Evolutionary conservation across 2,329 filamentous ascomycete species (phyloP).

Genomic region (Orbilia quercus): DNA sequence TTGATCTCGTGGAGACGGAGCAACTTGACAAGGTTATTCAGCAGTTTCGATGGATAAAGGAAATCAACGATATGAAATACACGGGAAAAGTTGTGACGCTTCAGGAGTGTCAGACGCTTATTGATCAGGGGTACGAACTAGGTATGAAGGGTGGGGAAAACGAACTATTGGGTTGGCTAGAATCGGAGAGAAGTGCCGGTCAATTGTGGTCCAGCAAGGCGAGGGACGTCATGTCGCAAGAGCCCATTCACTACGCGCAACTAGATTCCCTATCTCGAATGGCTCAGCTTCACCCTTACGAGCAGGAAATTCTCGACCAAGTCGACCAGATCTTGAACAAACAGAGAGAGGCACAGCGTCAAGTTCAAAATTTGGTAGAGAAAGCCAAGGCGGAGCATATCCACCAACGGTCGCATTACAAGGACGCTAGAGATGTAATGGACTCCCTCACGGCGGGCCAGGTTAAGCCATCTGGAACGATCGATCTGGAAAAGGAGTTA

Average conservation of each 20-base stretch:
- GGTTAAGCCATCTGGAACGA: slow-evolving; percentile 88
- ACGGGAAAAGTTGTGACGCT: slow-evolving; percentile 70
- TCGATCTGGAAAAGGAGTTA: slow-evolving; percentile 92
- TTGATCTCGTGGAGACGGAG: slow-evolving; percentile 90
- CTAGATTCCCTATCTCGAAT: slow-evolving; percentile 90
- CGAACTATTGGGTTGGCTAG: slow-evolving; percentile 80
- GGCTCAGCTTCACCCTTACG: slow-evolving; percentile 76
- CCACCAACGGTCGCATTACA: slow-evolving; percentile 82
- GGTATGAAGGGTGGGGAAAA: slow-evolving; percentile 74
- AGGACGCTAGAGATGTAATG: slow-evolving; percentile 89
- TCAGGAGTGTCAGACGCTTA: slow-evolving; percentile 80
- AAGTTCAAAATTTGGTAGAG: slow-evolving; percentile 83
- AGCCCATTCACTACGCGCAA: slow-evolving; percentile 91
- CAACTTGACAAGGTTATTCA: slow-evolving; percentile 81
- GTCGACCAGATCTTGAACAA: slow-evolving; percentile 95
- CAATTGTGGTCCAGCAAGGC: slow-evolving; percentile 93
- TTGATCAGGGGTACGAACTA: slow-evolving; percentile 80
- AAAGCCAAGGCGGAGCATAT: slow-evolving; percentile 80
- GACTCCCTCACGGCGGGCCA: slow-evolving; percentile 88
- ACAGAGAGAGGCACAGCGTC: slow-evolving; percentile 90
- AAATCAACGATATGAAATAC: slow-evolving; percentile 54
- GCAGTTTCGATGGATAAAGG: slow-evolving; percentile 82
- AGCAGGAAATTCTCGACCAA: slow-evolving; percentile 79
- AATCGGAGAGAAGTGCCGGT: slow-evolving; percentile 79
- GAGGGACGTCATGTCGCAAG: slow-evolving; percentile 89